phyloP scores from a whole-genome alignment of 2,329 filamentous ascomycete species.

The Cercospora zeae-maydis region DNA sequence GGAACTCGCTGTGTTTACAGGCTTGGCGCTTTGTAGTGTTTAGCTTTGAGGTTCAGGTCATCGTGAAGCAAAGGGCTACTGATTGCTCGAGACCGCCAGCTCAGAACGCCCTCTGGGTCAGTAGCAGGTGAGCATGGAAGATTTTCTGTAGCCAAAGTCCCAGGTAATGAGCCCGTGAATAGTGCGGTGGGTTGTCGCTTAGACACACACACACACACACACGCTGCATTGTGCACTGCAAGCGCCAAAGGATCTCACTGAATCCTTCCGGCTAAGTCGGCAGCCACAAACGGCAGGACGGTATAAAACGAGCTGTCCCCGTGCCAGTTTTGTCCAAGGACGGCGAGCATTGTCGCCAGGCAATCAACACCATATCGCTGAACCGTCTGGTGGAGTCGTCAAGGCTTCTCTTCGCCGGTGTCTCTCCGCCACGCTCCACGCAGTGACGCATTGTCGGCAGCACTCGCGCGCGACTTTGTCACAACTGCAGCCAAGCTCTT shows the following conservation, averaged over 20 bases:
- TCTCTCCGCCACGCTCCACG: neutral
- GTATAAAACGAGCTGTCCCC: neutral
- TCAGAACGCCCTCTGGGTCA: no score
- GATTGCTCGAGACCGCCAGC: neutral
- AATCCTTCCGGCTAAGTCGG: conserved; percentile 1
- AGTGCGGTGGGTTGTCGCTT: no score
- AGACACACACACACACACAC: no score
- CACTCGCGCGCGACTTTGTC: neutral
- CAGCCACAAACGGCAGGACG: neutral
- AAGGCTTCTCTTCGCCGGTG: neutral
- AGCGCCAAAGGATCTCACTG: neutral
- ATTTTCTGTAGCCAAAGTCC: neutral
- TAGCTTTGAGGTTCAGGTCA: neutral
- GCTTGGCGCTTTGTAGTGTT: conserved; percentile 7
- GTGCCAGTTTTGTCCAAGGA: neutral
- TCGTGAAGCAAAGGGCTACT: neutral
- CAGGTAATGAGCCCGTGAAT: no score
- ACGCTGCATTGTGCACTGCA: neutral
- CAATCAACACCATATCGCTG: neutral
- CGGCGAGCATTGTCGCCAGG: neutral
- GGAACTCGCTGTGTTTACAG: conserved; percentile 17
- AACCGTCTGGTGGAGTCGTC: neutral
- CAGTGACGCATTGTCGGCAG: neutral
- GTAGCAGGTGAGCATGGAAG: neutral
- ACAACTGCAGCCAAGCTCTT: neutral